phyloP scores from a whole-genome alignment of 2,329 filamentous ascomycete species.

The Curvularia spicifera region DNA sequence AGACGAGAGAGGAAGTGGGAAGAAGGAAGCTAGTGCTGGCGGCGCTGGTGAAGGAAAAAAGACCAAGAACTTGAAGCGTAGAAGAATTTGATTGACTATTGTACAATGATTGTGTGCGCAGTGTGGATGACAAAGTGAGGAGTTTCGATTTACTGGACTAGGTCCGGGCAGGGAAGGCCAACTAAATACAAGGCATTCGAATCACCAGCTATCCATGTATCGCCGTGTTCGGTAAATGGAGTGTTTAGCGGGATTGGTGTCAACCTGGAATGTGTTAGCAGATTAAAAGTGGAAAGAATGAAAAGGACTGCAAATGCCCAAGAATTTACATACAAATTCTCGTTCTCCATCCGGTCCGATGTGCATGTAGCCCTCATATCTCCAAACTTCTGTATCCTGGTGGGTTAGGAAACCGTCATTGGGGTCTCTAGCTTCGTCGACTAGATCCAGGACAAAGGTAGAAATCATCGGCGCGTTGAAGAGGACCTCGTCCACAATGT shows the following conservation, averaged over 20 bases:
- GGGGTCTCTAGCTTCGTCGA: constrained; percentile 23
- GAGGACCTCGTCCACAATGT: constrained; percentile 37
- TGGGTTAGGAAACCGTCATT: background rate
- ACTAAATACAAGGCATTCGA: background rate
- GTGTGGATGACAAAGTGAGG: background rate
- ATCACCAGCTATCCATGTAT: background rate
- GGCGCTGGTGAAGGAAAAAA: too few relatives aligned
- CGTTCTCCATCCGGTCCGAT: constrained; percentile 17
- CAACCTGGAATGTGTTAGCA: constrained; percentile 12
- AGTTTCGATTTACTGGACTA: background rate
- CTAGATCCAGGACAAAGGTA: constrained; percentile 27
- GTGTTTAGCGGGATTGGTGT: constrained; percentile 2
- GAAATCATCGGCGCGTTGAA: constrained; percentile 23
- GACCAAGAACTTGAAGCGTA: background rate
- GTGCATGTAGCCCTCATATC: constrained; percentile 19
- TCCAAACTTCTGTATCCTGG: constrained; percentile 12
- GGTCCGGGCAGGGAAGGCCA: background rate
- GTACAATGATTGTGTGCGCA: background rate
- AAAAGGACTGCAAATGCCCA: background rate
- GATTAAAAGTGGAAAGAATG: background rate
- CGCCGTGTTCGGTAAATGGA: constrained; percentile 10
- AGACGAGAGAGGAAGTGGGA: too few relatives aligned
- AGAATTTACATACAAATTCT: constrained; percentile 19
- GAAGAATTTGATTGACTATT: background rate
- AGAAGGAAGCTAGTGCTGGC: background rate